Base-by-base conservation (phyloP, 106 monocot genomes). In the Apostasia ramifera region DNA sequence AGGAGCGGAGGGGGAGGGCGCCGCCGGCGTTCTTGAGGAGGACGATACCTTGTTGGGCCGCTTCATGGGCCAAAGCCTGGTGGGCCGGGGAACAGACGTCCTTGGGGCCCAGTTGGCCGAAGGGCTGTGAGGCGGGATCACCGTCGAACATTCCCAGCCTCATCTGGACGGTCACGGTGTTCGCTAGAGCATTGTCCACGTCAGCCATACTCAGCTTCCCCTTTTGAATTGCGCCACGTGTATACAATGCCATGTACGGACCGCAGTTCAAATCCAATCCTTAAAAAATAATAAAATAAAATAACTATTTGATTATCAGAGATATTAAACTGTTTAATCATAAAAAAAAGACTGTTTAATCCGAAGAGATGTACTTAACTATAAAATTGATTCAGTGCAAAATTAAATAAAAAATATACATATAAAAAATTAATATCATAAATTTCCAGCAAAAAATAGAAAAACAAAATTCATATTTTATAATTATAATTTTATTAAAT, bases 251-350 rank as follows among this genome's bases (percentile, higher is more conserved):
- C 48, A 88, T 53, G 66, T 85, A 91, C 1, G 82, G 82, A 41
- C 88, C 91, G 40, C 88, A 91, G 46, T 91, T 88, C 60, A 91
- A 68, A 78, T 91, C 91, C 62, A 91, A 50, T 4, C 90, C 90
- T 72, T 1, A 70, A 70, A 3, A 12, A 42, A 55, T 4, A 52
- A 10, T 40, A 8, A 47, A 11, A 66, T 49, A 49, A 1, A 1
- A 67, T 67, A 39, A 1, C 52, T 49, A 51, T 13, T 46, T 47
- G 10, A 52, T 66, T 9, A 13, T 47, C 6, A 41, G 44, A 5
- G 12, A n/a, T 2, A 26, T 26, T 26, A 26, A 26, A 26, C 26
- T 26, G 26, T 26, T 26, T 26, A 26, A 26, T 26, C 0, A n/a
- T n/a, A 26, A 26, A 26, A 26, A 26, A 26, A 26, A 26, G 26